Base-by-base conservation (phyloP, 139 green algal species). In the Coccomyxa sp. region DNA sequence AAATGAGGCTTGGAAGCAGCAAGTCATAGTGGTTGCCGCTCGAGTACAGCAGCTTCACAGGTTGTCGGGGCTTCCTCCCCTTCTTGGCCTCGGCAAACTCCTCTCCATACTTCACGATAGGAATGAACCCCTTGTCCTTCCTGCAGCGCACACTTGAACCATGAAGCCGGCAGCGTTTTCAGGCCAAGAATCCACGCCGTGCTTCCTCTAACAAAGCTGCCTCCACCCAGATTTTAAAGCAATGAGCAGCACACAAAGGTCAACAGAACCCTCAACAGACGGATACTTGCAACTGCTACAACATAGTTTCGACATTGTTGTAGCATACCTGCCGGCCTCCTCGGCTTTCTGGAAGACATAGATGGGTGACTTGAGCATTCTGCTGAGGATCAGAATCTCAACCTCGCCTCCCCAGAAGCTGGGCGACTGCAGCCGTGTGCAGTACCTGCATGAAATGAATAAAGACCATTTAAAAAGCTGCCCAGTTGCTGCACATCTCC, bases 341-440 rank as follows among this genome's bases (percentile, higher is more conserved):
- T 83, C 67, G 10, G 76, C 68, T 16, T 38, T 67, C 14, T 88
- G 74, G 83, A 90, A 92, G 13, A 93, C 86, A 16, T 81, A 88
- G 25, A 94, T 90, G 79, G 88, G 91, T 30, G 87, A 80, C 51
- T 83, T 76, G 25, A 93, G 83, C 88, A 94, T 90, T 80, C 91
- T 85, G 78, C 74, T 86, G 13, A 95, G 81, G 12, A 94, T 89
- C 74, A 94, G 79, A 38, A 95, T 60, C 87, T 95, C 92, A 21
- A 90, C 81, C 75, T 95, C 89, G 12, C 92, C 92, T 27, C 92
- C 92, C 92, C 92, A 95, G 74, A 95, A 95, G 17, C 58, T 85
- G 0, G 88, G 81, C 0, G 81, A 45, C 45, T 88, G 15, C 13
- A 95, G 83, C 38, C 90, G 83, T 32, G 85, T 51, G 84, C 92